Percentiles rank a stretch among this genome's conserved stretches.
These are phyloP conservation scores for Medicago truncatula DNA, from an alignment of 306 rosid species.

Conservation along the genomic window DNA sequence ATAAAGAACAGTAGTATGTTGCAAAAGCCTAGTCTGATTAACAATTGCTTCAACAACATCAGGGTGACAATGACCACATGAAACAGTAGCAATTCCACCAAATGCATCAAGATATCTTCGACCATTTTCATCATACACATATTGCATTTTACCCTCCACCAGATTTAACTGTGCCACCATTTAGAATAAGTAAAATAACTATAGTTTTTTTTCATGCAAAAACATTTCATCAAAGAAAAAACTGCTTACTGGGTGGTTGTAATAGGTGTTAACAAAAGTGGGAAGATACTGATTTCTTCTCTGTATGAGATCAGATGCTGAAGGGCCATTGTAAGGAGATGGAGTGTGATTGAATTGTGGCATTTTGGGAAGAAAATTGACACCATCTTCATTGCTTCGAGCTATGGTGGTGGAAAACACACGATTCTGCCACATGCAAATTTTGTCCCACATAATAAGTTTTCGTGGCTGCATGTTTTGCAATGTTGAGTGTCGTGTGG, in stretches of 20 bases:
- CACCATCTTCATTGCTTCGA: conserved; percentile 28
- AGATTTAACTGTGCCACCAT: conserved; percentile 48
- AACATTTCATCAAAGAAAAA: neutral
- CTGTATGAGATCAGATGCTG: conserved; percentile 48
- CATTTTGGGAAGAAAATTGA: conserved; percentile 42
- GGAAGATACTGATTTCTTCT: conserved; percentile 49
- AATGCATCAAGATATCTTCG: conserved; percentile 54
- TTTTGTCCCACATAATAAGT: conserved; percentile 9
- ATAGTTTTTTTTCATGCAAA: conserved; percentile 3
- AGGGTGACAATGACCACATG: conserved; percentile 60
- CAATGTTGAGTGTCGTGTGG: too few species aligned
- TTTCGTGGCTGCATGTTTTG: conserved; percentile 10
- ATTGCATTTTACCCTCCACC: conserved; percentile 65
- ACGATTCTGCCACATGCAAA: conserved; percentile 29
- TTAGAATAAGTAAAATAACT: neutral
- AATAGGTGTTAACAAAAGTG: conserved; percentile 36
- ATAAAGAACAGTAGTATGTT: conserved; percentile 55
- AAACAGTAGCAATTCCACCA: conserved; percentile 60
- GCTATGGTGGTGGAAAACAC: conserved; percentile 36
- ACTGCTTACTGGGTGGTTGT: conserved; percentile 49
- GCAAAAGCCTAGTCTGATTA: conserved; percentile 51
- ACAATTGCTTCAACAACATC: conserved; percentile 54
- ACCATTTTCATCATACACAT: conserved; percentile 55
- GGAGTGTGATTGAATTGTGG: conserved; percentile 53
- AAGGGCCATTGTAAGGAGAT: conserved; percentile 51